Base-by-base conservation (phyloP, 2,329 filamentous ascomycete species). In the Sclerotinia subarctica region DNA sequence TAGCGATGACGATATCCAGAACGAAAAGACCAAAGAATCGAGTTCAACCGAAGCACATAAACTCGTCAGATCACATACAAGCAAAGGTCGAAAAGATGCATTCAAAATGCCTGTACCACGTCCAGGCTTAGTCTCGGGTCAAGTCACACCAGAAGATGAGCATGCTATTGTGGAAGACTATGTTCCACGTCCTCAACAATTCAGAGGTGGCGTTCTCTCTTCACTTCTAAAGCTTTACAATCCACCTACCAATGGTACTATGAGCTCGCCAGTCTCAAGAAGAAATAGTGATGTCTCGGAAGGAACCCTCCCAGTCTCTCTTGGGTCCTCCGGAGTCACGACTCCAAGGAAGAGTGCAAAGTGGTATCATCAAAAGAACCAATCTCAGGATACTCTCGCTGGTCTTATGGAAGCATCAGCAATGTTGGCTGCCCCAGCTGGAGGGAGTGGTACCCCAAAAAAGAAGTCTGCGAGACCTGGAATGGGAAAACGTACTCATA, bases 181-280 rank as follows among this genome's bases (percentile, higher is more conserved):
- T 74, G 85, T 91, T 24, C 87, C 89, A 56, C 82, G 83, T 53
- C 91, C 91, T 5, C 79, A 82, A 29, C 85, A 89, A 70, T 94
- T 92, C 76, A 86, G 88, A 62, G 89, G 88, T 42, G 91, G 92
- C 42, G 86, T 94, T 58, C 81, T 96, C 1, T 88, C 89, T 2
- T 89, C 88, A 0, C 80, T 96, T 0, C 80, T 95, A 62, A 91
- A 89, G 77, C 82, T 93, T 13, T 89, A 92, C 74, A 84, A 87
- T 69, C 81, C 86, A 69, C 81, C 82, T 57, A 76, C 73, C 72
- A 73, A 74, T 68, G 73, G 72, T 69, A 42, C 35, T 8, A 47
- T 54, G 38, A 67, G 64, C 29, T 6, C n/a, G 24, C 42, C 69
- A 17, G 32, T 38, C 21, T 74, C 70, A 11, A 72, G 74, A 52